phyloP scores from a whole-genome alignment of 2,329 filamentous ascomycete genomes.

The Cladosporium sp. region DNA sequence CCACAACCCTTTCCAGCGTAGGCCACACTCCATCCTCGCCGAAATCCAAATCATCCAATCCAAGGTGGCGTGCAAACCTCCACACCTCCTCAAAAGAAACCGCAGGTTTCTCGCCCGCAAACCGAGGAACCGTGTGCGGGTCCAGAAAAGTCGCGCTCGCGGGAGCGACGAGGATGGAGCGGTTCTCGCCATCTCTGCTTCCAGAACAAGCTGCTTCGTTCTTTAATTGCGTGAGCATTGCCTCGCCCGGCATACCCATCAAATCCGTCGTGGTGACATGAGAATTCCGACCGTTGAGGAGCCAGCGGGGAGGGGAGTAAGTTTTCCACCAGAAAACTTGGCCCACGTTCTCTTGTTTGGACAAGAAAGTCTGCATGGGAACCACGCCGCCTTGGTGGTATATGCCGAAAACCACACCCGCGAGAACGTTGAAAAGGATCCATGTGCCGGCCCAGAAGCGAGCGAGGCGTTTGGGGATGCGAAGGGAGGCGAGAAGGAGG shows the following conservation, averaged over 20 bases:
- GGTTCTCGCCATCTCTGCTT: slow-evolving; percentile 35
- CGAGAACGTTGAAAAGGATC: slow-evolving; percentile 63
- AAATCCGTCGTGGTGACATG: slow-evolving; percentile 66
- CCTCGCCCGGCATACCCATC: slow-evolving; percentile 63
- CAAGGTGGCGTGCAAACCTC: slow-evolving; percentile 63
- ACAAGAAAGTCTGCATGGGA: slow-evolving; percentile 69
- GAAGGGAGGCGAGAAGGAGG: slow-evolving; percentile 68
- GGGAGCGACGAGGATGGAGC: slow-evolving; percentile 62
- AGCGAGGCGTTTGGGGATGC: slow-evolving; percentile 54
- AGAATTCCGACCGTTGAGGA: slow-evolving; percentile 70
- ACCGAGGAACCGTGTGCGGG: slow-evolving; percentile 35
- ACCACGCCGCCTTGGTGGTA: slow-evolving; percentile 79
- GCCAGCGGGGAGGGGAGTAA: slow-evolving; percentile 75
- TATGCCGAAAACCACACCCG: slow-evolving; percentile 70
- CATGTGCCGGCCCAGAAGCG: slow-evolving; percentile 54
- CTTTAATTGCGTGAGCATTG: slow-evolving; percentile 56
- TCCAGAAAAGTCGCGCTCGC: slow-evolving; percentile 67
- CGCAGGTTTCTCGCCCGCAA: slow-evolving; percentile 1
- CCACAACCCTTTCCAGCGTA: slow-evolving; percentile 60
- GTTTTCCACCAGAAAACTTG: slow-evolving; percentile 82
- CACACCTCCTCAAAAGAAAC: slow-evolving; percentile 67
- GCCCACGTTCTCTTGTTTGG: slow-evolving; percentile 59
- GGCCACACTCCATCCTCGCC: slow-evolving; percentile 69
- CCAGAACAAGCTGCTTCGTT: slow-evolving; percentile 59
- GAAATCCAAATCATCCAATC: slow-evolving; percentile 76